Evolutionary conservation across 1,139 yeast species (phyloP), one percentile per base, ranked within the genome.

Genomic region (Zygosaccharomyces pseudobailii): DNA sequence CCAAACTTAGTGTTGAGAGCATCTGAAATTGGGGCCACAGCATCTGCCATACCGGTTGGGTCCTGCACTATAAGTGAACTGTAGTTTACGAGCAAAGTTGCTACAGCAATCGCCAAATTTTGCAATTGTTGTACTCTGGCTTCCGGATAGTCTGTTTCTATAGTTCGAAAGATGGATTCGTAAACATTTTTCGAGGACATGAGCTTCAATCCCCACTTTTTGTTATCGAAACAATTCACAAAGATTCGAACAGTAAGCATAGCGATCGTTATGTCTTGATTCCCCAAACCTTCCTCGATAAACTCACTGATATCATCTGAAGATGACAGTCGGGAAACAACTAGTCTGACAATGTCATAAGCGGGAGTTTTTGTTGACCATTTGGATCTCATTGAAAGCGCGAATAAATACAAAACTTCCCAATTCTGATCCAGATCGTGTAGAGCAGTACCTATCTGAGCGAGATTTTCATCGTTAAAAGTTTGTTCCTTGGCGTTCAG

Each of bases 361-460:
- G 81, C 84, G 2, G 84, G 76, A 4, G 79, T 68, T 50, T 75
- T 74, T 25, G 73, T 70, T 0, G 61, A 59, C 85, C 86, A 81
- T 0, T 62, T 52, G 17, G 65, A 56, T 32, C 73, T 67, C 6
- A 79, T 75, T 8, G 67, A 63, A 27, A 68, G 61, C 6, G 80
- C 74, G 40, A 69, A 61, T 5, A 68, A 59, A 22, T 72, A 63
- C 5, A 78, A 58, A 5, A 61, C 55, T 6, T 62, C 60, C 17
- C 68, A 66, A 35, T 64, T 66, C 48, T 51, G 62, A 3, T 65
- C 62, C 10, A 68, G 54, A 13, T 62, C 54, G 13, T 65, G 56
- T 44, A 78, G 61, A 2, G 67, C 63, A 0, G 64, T 52, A 2
- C 72, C 70, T 36, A 78, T 68, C 5, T 61, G 58, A 0, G 56